Conservation (phyloP, 2,329 filamentous ascomycete species). For the Sporothrix phasma region DNA sequence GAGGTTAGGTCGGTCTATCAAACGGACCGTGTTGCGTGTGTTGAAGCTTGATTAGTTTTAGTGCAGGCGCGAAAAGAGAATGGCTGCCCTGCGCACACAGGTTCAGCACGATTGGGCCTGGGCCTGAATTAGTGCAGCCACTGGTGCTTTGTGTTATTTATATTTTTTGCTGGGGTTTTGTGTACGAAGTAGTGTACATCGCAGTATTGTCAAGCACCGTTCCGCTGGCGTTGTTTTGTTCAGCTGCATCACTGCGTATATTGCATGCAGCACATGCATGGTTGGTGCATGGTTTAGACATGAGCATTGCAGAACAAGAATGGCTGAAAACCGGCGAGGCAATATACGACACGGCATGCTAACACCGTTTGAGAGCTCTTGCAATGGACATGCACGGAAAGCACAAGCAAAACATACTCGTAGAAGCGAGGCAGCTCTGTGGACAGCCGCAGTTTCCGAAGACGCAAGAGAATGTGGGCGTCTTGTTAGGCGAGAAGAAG, state of each 20-base stretch:
- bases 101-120: background rate
- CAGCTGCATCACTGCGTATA: too few species aligned
- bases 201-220: too few species aligned
- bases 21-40: too few species aligned
- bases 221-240: too few species aligned
- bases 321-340: background rate
- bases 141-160: too few species aligned
- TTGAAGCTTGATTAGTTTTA: background rate
- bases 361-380: too few species aligned
- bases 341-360: too few species aligned
- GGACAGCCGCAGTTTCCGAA: background rate
- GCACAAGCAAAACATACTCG: background rate
- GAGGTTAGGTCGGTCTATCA: too few species aligned
- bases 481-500: background rate
- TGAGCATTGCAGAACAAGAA: background rate
- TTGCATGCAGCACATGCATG: background rate
- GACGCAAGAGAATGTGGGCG: background rate
- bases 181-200: background rate
- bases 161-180: background rate
- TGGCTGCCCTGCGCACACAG: background rate
- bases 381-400: too few species aligned
- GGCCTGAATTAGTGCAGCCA: background rate
- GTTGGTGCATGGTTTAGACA: background rate
- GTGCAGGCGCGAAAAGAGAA: background rate
- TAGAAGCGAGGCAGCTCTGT: background rate